Evolutionary conservation across 148 eudicot genomes (phyloP), one percentile per base, ranked within the genome.

Genomic region (Fagopyrum esculentum): DNA sequence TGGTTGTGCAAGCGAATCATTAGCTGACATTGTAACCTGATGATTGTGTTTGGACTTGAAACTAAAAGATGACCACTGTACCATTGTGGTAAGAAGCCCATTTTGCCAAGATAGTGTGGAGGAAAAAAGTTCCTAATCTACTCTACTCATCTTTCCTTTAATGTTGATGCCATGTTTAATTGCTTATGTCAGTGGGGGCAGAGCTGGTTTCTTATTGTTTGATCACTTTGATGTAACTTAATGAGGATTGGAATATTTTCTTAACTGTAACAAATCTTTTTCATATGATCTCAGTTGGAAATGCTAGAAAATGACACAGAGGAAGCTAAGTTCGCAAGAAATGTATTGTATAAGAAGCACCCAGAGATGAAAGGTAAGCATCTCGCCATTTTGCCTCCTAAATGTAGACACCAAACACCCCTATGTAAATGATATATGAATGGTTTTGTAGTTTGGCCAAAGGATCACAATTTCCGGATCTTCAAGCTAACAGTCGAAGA

Each of bases 331-430:
- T 85, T 82, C 74, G 97, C 92, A 61, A 79, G 71, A 80, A 81
- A 61, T 74, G 87, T 86, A 26, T 77, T 94, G 83, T 91, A 90
- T 74, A 71, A 95, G 44, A 94, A 91, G 78, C 97, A 94, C 73
- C 83, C 89, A 73, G 98, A 89, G 85, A 94, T 94, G 98, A 79
- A 85, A 83, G 84, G 98, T 94, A 83, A 80, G 22, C 43, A 16
- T 17, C 48, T 29, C 16, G 9, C 74, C 9, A 49, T 26, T 26
- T 49, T 9, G 12, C 59, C 57, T 45, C 73, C 51, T 45, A 9
- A 29, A 29, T 17, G 7, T 19, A 52, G 40, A 35, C 57, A 52
- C 57, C 57, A 52, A 52, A 52, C 40, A 35, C 5, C 57, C 57
- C 57, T 3, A 52, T 52, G 57, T 52, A 4, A 51, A 17, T 7